Percentiles rank a stretch among this genome's conserved stretches.
Evolutionary conservation across 192 early-diverging fungal species (phyloP).

Genomic region (Backusella circina): DNA sequence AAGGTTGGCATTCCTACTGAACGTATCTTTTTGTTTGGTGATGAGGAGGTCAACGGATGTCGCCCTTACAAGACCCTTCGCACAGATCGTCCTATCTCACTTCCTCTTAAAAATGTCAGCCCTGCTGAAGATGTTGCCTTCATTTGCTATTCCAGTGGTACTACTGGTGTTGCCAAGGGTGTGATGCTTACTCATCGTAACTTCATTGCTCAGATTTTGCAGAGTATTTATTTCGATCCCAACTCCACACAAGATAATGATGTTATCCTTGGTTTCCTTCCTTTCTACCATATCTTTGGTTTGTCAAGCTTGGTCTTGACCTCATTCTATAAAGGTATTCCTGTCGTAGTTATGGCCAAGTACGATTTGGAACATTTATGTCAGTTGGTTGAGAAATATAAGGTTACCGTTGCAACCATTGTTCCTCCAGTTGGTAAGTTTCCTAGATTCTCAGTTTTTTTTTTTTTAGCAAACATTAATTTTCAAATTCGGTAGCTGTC

Average conservation of each 20-base stretch:
- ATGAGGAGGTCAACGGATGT: constrained; percentile 26
- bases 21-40: constrained; percentile 46
- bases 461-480: background rate
- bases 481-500: constrained; percentile 46
- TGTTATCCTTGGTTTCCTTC: constrained; percentile 53
- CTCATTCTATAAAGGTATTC: constrained; percentile 43
- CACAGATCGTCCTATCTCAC: constrained; percentile 23
- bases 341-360: constrained; percentile 73
- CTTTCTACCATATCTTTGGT: constrained; percentile 77
- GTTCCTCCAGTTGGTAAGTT: constrained; percentile 33
- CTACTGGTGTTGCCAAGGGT: constrained; percentile 74
- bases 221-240: background rate
- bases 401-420: constrained; percentile 47
- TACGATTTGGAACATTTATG: constrained; percentile 68
- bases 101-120: background rate
- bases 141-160: constrained; percentile 67
- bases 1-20: constrained; percentile 26
- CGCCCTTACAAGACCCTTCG: constrained; percentile 8
- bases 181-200: constrained; percentile 80
- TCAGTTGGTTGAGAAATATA: constrained; percentile 62
- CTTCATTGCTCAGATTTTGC: constrained; percentile 47
- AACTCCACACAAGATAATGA: constrained; percentile 8
- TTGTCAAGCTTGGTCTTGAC: constrained; percentile 48
- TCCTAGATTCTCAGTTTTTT: too few relatives aligned
- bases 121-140: constrained; percentile 39